phyloP scores from a whole-genome alignment of 352 stramenopile species.

The Globisporangium uncinulatum region DNA sequence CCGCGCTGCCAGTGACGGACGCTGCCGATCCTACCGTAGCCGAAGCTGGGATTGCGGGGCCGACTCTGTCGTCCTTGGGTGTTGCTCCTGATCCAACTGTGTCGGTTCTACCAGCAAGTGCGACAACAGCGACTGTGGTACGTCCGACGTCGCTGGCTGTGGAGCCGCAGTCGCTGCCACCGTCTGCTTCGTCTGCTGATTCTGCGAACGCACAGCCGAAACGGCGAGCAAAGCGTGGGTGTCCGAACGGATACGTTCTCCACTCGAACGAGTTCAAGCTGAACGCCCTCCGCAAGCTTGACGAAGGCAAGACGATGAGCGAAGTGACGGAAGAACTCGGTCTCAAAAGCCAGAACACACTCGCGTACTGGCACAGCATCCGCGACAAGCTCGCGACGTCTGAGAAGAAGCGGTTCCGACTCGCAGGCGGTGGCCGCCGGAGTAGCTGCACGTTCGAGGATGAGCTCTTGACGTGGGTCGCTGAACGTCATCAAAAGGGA shows the following conservation, averaged over 20 bases:
- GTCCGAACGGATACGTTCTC: slow-evolving; percentile 50
- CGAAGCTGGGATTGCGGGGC: no score
- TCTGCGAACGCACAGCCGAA: slow-evolving; percentile 10
- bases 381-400: slow-evolving; percentile 63
- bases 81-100: no score
- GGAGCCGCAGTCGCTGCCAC: no score
- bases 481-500: slow-evolving; percentile 54
- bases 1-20: slow-evolving; percentile 1
- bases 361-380: slow-evolving; percentile 76
- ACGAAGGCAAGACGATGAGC: slow-evolving; percentile 56
- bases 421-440: slow-evolving; percentile 52
- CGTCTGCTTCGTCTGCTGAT: background rate
- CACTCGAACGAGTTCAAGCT: slow-evolving; percentile 82
- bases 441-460: slow-evolving; percentile 75
- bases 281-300: slow-evolving; percentile 56
- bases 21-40: slow-evolving; percentile 4
- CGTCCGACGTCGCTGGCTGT: no score
- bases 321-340: slow-evolving; percentile 59
- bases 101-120: no score
- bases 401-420: slow-evolving; percentile 70
- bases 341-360: slow-evolving; percentile 62
- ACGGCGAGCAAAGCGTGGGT: slow-evolving; percentile 38
- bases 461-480: slow-evolving; percentile 70
- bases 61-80: no score
- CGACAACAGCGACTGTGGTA: no score